Conservation (phyloP, 2,329 filamentous ascomycete species). For the Mycocentrospora acerina region DNA sequence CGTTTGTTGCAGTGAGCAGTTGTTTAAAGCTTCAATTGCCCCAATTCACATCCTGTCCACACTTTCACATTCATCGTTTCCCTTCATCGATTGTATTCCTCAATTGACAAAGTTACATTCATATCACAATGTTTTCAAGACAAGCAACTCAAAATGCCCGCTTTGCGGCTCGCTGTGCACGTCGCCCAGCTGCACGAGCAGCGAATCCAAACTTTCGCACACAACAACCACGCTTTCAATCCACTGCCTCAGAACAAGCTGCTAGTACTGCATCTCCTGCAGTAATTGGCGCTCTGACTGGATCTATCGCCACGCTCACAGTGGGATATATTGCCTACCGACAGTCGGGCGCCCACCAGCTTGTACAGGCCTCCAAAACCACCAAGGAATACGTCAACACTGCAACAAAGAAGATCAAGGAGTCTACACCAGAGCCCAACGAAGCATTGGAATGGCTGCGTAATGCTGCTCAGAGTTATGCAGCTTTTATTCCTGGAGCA, state of each 20-base stretch:
- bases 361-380: conserved; percentile 54
- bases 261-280: conserved; percentile 40
- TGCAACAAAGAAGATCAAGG: conserved; percentile 61
- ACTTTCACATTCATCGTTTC: conserved; percentile 2
- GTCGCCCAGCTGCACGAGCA: conserved; percentile 26
- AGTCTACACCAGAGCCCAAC: conserved; percentile 65
- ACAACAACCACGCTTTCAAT: conserved; percentile 37
- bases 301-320: conserved; percentile 50
- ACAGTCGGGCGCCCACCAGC: conserved; percentile 53
- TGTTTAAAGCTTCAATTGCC: not conserved
- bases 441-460: conserved; percentile 67
- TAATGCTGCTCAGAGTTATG: conserved; percentile 67
- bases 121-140: conserved; percentile 33
- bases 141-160: conserved; percentile 35
- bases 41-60: too few species aligned
- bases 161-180: conserved; percentile 31
- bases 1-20: too few species aligned
- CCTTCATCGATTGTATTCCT: not conserved
- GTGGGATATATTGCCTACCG: conserved; percentile 57
- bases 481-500: conserved; percentile 70
- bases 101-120: conserved; percentile 6
- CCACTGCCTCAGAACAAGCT: conserved; percentile 25
- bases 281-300: conserved; percentile 52
- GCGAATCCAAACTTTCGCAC: conserved; percentile 29
- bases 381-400: conserved; percentile 63